Conservation (phyloP, 1,284 basidiomycete genomes). For the Kwoniella shivajii region DNA sequence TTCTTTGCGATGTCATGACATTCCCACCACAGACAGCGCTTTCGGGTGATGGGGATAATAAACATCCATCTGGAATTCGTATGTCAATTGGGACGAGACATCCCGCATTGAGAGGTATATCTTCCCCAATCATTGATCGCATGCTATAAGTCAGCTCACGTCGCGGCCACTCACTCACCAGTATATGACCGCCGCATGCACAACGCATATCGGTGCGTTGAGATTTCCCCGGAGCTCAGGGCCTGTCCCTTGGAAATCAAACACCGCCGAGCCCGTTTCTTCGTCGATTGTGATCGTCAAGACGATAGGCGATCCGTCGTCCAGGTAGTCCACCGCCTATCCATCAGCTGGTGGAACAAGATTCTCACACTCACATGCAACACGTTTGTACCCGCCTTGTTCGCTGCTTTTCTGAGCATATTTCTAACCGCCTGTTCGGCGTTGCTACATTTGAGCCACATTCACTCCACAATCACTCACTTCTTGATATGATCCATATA, state of each 20-base stretch:
- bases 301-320: slow-evolving; percentile 85
- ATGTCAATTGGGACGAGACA: slow-evolving; percentile 63
- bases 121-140: slow-evolving; percentile 85
- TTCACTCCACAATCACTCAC: slow-evolving; percentile 5
- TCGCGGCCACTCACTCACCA: slow-evolving; percentile 44
- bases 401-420: slow-evolving; percentile 61
- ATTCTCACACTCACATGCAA: slow-evolving; percentile 54
- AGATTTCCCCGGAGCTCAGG: slow-evolving; percentile 87
- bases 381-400: slow-evolving; percentile 59
- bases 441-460: slow-evolving; percentile 60
- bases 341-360: background rate
- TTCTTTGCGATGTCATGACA: slow-evolving; percentile 86
- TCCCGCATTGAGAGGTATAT: slow-evolving; percentile 92
- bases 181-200: slow-evolving; percentile 92
- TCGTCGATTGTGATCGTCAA: slow-evolving; percentile 80
- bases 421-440: slow-evolving; percentile 87
- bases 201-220: slow-evolving; percentile 85
- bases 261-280: slow-evolving; percentile 72
- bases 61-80: slow-evolving; percentile 71
- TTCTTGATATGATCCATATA: slow-evolving; percentile 81
- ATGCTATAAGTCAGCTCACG: slow-evolving; percentile 45
- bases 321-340: slow-evolving; percentile 52
- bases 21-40: slow-evolving; percentile 94
- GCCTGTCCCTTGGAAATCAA: slow-evolving; percentile 88
- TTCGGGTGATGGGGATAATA: slow-evolving; percentile 78